Evolutionary conservation across 139 green algal genomes (phyloP).

Genomic region (Tetraselmis striata): DNA sequence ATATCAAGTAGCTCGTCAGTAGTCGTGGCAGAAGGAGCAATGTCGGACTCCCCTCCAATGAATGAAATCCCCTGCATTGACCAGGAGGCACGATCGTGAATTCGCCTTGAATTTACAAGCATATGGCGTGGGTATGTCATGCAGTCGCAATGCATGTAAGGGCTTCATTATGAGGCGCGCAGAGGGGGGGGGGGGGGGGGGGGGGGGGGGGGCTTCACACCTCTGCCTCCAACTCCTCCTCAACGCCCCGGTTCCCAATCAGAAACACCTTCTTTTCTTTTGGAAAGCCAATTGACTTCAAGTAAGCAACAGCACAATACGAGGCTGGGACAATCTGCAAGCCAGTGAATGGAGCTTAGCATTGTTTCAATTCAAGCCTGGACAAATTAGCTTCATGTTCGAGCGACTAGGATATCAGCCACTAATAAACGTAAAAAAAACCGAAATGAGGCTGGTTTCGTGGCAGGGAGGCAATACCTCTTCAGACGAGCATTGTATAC

Average conservation of each 20-base stretch:
- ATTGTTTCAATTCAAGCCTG: too few species aligned
- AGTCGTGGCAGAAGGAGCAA: not conserved
- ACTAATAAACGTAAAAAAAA: too few species aligned
- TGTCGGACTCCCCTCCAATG: slow-evolving; percentile 5
- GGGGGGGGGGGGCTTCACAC: not conserved
- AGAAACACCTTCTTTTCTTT: slow-evolving; percentile 32
- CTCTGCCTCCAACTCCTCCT: slow-evolving; percentile 31
- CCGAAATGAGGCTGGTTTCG: too few species aligned
- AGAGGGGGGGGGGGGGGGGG: not conserved
- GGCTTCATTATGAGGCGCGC: too few species aligned
- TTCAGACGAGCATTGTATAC: too few species aligned
- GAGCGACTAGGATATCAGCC: too few species aligned
- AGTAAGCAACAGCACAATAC: slow-evolving; percentile 59
- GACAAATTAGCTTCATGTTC: too few species aligned
- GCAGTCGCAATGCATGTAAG: slow-evolving; percentile 18
- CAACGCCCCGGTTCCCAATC: slow-evolving; percentile 36
- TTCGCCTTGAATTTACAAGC: too few species aligned
- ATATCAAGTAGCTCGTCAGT: not conserved
- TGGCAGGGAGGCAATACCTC: too few species aligned
- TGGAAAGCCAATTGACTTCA: slow-evolving; percentile 41
- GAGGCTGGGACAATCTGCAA: slow-evolving; percentile 49
- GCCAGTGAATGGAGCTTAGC: too few species aligned
- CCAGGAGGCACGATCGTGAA: too few species aligned
- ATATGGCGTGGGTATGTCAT: slow-evolving; percentile 17
- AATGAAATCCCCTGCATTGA: slow-evolving; percentile 25